These are phyloP conservation scores for Apiotrichum gracile DNA, from an alignment of 1,284 basidiomycete species.

Conservation along the genomic window DNA sequence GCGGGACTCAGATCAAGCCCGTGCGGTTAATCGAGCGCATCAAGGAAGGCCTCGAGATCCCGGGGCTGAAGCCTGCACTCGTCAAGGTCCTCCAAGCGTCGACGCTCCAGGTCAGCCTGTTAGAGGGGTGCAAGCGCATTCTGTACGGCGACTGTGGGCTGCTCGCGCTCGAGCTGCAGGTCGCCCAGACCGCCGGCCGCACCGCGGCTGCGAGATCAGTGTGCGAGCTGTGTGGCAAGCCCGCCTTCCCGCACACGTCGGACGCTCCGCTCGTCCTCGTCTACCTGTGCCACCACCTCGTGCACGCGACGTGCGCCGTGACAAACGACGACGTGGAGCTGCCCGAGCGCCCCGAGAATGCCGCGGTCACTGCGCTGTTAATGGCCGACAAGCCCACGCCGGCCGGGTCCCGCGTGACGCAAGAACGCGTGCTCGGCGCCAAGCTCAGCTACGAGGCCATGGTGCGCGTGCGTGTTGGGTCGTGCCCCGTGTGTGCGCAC, in stretches of 20 bases:
- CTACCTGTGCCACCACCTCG: conserved; percentile 81
- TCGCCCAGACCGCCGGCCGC: conserved; percentile 69
- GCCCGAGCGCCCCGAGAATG: conserved; percentile 36
- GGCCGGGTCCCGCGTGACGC: conserved; percentile 51
- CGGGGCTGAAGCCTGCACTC: conserved; percentile 84
- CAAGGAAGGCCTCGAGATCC: conserved; percentile 91
- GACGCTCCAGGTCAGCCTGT: conserved; percentile 74
- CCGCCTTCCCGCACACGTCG: conserved; percentile 53
- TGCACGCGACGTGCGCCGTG: conserved; percentile 63
- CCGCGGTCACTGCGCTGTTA: conserved; percentile 49
- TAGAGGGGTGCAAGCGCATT: conserved; percentile 85
- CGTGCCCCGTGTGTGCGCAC: conserved; percentile 65
- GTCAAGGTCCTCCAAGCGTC: conserved; percentile 97
- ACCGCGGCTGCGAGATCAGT: conserved; percentile 58
- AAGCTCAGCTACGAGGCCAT: conserved; percentile 57
- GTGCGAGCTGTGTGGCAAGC: conserved; percentile 62
- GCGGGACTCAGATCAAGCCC: conserved; percentile 93
- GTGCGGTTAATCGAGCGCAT: conserved; percentile 89
- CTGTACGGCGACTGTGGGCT: conserved; percentile 72
- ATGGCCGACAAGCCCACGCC: conserved; percentile 57
- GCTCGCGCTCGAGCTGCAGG: conserved; percentile 64
- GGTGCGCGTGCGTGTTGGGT: conserved; percentile 60
- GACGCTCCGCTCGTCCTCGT: conserved; percentile 48
- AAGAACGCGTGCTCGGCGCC: conserved; percentile 30
- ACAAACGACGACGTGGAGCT: conserved; percentile 35